phyloP scores from a whole-genome alignment of 1,284 basidiomycete species.

The Ceratobasidium sp. region DNA sequence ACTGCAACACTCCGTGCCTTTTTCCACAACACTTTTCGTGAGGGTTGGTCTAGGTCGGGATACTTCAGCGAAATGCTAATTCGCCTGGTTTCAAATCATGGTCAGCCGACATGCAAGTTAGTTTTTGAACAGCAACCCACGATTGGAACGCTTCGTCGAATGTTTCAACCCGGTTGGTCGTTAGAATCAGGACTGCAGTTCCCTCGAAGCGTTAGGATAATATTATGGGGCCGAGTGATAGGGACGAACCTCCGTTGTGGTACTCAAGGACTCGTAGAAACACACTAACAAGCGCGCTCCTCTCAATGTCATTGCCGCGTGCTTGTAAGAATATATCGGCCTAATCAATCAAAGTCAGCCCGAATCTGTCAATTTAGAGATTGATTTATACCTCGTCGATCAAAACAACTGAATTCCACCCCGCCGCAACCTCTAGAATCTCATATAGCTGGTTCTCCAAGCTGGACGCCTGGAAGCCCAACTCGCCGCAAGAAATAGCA shows the following conservation, averaged over 20 bases:
- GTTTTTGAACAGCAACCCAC: not conserved
- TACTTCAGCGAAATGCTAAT: not conserved
- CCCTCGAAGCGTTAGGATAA: not conserved
- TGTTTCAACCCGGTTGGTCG: conserved; percentile 9
- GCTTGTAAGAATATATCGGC: conserved; percentile 28
- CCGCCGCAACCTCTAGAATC: too few relatives aligned
- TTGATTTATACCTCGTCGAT: conserved; percentile 3
- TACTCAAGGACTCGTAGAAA: not conserved
- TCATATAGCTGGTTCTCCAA: not conserved
- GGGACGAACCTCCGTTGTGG: not conserved
- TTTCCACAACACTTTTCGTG: not conserved
- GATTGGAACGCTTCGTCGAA: not conserved
- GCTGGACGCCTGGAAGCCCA: not conserved
- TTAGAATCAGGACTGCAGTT: not conserved
- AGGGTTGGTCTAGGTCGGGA: not conserved
- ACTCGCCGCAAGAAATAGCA: conserved; percentile 12
- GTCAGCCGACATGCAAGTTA: not conserved
- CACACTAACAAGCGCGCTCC: not conserved
- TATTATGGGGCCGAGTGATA: not conserved
- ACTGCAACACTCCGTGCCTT: not conserved
- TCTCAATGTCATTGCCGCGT: not conserved
- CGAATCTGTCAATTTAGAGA: not conserved
- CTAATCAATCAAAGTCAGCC: not conserved
- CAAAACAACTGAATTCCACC: conserved; percentile 17
- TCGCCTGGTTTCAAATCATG: not conserved